Evolutionary conservation across 352 stramenopile species (phyloP).

Genomic region (Phytopythium kandeliae): DNA sequence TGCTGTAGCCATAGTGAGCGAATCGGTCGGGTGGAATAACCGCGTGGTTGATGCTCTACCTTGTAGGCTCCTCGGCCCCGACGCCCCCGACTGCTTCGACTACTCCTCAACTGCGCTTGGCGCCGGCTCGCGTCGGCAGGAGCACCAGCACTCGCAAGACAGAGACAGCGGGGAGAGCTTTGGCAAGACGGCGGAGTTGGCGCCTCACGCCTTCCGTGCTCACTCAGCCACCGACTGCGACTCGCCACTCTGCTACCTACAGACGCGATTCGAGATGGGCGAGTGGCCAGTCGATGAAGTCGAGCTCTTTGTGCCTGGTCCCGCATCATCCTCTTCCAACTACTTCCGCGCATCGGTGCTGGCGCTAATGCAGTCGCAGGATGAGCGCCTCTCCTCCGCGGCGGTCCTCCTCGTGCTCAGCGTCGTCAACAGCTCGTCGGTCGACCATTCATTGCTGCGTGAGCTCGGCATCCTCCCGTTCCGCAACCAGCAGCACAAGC

Average conservation of each 20-base stretch:
- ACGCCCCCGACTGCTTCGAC: conserved; percentile 49
- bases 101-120: conserved; percentile 60
- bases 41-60: not conserved
- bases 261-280: conserved; percentile 69
- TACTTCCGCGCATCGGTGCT: conserved; percentile 61
- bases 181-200: not conserved
- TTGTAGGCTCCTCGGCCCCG: conserved; percentile 43
- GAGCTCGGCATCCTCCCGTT: conserved; percentile 59
- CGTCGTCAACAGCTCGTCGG: conserved; percentile 53
- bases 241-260: conserved; percentile 68
- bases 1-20: not conserved
- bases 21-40: not conserved
- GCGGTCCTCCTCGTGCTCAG: conserved; percentile 54
- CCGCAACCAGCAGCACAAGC: conserved; percentile 27
- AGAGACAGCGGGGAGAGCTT: not conserved
- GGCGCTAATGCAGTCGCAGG: conserved; percentile 49
- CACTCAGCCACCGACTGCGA: conserved; percentile 49
- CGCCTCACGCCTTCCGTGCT: conserved; percentile 22
- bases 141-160: conserved; percentile 7
- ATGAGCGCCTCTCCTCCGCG: conserved; percentile 58
- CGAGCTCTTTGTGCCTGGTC: conserved; percentile 32
- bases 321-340: conserved; percentile 19
- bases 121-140: conserved; percentile 26
- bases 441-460: conserved; percentile 57
- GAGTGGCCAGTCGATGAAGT: conserved; percentile 79